Conservation (phyloP, 2,329 filamentous ascomycete species). For the Alternaria arborescens region DNA sequence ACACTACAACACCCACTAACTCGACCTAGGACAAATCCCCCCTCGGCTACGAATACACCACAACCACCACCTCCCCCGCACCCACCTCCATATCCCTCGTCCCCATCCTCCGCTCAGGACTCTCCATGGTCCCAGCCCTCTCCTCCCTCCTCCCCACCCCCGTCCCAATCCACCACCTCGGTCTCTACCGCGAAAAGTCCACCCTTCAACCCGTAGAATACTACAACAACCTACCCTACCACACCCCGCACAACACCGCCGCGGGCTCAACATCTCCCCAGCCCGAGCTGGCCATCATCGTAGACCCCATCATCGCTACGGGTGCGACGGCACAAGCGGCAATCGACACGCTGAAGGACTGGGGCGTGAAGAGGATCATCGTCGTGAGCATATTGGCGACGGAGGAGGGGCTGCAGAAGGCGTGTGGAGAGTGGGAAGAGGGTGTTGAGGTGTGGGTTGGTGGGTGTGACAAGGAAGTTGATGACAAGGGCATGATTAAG, state of each 20-base stretch:
- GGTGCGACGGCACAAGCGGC: conserved; percentile 89
- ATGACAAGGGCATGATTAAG: conserved; percentile 86
- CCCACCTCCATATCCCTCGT: conserved; percentile 79
- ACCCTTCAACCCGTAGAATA: conserved; percentile 93
- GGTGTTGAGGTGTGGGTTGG: conserved; percentile 83
- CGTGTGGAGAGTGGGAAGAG: conserved; percentile 80
- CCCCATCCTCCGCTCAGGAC: conserved; percentile 89
- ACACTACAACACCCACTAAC: not conserved
- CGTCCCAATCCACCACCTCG: conserved; percentile 89
- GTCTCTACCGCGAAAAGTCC: conserved; percentile 88
- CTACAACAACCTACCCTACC: conserved; percentile 95
- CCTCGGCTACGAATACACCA: conserved; percentile 78
- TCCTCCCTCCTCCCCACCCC: conserved; percentile 81
- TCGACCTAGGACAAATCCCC: conserved; percentile 74
- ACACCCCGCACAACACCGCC: conserved; percentile 56
- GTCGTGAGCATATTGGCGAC: conserved; percentile 80
- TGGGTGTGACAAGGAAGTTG: conserved; percentile 76
- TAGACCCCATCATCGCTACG: conserved; percentile 94
- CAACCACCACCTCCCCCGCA: conserved; percentile 68
- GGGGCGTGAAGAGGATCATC: conserved; percentile 85
- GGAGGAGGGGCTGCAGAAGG: conserved; percentile 72
- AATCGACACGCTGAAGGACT: conserved; percentile 87
- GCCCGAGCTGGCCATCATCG: conserved; percentile 76
- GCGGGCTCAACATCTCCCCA: conserved; percentile 33
- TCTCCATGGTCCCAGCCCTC: conserved; percentile 89